Evolutionary conservation across 371 early-diverging fungal species (phyloP).

Genomic region (Mucor sp.): DNA sequence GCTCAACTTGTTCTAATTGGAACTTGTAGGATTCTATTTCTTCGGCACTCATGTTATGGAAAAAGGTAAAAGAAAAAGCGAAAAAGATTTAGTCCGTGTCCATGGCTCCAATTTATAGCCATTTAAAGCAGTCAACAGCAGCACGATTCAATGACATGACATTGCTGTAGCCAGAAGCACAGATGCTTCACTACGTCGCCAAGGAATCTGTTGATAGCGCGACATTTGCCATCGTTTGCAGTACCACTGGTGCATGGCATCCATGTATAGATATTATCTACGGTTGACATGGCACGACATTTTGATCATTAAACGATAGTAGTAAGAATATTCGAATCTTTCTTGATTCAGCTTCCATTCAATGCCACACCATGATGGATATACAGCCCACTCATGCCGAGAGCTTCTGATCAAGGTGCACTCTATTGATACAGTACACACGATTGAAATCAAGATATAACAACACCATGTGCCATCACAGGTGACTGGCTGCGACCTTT

Average conservation of each 20-base stretch:
- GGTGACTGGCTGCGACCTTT: background rate
- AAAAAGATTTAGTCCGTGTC: background rate
- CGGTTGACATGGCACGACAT: too few relatives aligned
- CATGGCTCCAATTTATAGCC: background rate
- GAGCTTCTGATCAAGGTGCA: background rate
- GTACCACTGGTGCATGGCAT: too few relatives aligned
- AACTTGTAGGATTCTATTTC: conserved; percentile 70
- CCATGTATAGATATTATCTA: too few relatives aligned
- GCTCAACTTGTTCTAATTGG: conserved; percentile 76
- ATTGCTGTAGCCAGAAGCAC: too few relatives aligned
- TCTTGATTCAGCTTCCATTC: too few relatives aligned
- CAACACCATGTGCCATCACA: too few relatives aligned
- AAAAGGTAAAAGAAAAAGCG: background rate
- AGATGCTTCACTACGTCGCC: background rate
- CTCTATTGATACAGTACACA: background rate
- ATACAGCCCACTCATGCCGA: too few relatives aligned
- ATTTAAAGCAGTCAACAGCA: background rate
- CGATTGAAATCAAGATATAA: too few relatives aligned
- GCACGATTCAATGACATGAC: background rate
- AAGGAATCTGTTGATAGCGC: background rate
- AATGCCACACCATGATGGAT: too few relatives aligned
- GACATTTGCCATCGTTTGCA: too few relatives aligned
- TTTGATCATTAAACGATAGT: too few relatives aligned
- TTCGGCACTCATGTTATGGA: conserved; percentile 33
- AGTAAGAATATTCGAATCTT: too few relatives aligned